Evolutionary conservation across 2,329 filamentous ascomycete genomes (phyloP).

Genomic region (Hypomyces rosellus): DNA sequence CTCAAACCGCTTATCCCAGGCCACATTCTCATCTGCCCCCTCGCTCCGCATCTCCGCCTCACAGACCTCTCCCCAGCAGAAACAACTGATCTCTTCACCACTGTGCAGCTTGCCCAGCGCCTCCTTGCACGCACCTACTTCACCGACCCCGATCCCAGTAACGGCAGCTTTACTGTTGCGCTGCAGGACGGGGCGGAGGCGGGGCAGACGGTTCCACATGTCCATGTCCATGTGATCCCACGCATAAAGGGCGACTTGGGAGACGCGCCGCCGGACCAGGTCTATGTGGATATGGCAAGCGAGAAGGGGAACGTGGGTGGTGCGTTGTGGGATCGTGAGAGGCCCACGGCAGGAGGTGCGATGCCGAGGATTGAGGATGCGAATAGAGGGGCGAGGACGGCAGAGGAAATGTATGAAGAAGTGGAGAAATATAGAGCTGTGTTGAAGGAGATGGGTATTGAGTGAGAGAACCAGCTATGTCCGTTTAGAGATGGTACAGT

Average conservation of each 20-base stretch:
- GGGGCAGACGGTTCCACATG: slow-evolving; percentile 88
- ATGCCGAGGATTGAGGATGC: slow-evolving; percentile 70
- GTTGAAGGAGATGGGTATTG: slow-evolving; percentile 37
- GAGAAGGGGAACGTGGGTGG: slow-evolving; percentile 79
- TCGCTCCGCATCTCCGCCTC: slow-evolving; percentile 61
- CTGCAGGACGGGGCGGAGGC: slow-evolving; percentile 90
- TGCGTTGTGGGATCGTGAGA: slow-evolving; percentile 52
- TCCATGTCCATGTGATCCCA: slow-evolving; percentile 90
- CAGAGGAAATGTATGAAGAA: slow-evolving; percentile 74
- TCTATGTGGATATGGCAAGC: slow-evolving; percentile 78
- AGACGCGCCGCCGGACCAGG: slow-evolving; percentile 48
- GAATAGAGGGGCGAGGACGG: slow-evolving; percentile 57
- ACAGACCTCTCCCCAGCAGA: slow-evolving; percentile 67
- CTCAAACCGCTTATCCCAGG: slow-evolving; percentile 90
- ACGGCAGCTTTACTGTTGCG: slow-evolving; percentile 81
- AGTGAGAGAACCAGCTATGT: slow-evolving; percentile 4
- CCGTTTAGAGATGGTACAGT: not conserved
- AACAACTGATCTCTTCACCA: slow-evolving; percentile 75
- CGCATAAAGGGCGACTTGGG: slow-evolving; percentile 51
- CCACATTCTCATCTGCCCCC: slow-evolving; percentile 85
- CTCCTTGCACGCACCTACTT: slow-evolving; percentile 62
- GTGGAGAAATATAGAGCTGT: slow-evolving; percentile 58
- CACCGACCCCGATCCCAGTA: slow-evolving; percentile 41
- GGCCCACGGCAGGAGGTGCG: slow-evolving; percentile 45
- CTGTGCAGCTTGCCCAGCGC: slow-evolving; percentile 73